phyloP scores from a whole-genome alignment of 192 early-diverging fungal genomes.

The Coemansia pectinata region DNA sequence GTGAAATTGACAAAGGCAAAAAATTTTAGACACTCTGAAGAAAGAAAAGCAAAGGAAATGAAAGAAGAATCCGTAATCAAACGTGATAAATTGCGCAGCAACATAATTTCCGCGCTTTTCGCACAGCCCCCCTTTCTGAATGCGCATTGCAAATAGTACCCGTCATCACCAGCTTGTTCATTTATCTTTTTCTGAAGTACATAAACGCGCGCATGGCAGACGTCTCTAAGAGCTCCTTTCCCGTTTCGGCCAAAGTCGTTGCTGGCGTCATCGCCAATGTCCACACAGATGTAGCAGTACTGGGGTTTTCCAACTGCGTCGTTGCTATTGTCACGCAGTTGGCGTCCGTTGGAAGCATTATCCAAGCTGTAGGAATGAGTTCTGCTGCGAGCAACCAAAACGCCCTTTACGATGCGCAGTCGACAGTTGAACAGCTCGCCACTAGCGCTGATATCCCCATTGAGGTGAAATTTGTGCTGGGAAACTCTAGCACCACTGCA shows the following conservation, averaged over 20 bases:
- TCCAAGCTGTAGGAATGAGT: slow-evolving; percentile 19
- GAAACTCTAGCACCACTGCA: slow-evolving; percentile 11
- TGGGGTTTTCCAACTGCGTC: slow-evolving; percentile 47
- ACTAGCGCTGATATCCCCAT: slow-evolving; percentile 27
- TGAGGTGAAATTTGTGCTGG: slow-evolving; percentile 41
- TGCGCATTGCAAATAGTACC: not conserved
- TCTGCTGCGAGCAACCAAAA: not conserved
- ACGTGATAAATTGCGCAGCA: not conserved
- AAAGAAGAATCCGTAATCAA: not conserved
- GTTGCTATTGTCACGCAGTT: slow-evolving; percentile 48
- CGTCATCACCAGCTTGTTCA: no score
- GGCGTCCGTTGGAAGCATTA: slow-evolving; percentile 33
- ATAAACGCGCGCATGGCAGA: slow-evolving; percentile 1
- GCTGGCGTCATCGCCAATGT: slow-evolving; percentile 27
- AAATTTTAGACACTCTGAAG: not conserved
- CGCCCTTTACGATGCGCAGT: slow-evolving; percentile 4
- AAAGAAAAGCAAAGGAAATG: not conserved
- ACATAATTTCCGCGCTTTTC: not conserved
- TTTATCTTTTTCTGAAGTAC: no score
- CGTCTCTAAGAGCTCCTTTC: slow-evolving; percentile 10
- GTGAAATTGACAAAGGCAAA: not conserved
- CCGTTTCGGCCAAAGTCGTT: slow-evolving; percentile 22
- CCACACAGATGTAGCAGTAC: slow-evolving; percentile 47
- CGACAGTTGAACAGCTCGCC: slow-evolving; percentile 6
- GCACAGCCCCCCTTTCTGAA: not conserved